Evolutionary conservation across 305 asterid genomes (phyloP).

Genomic region (Coffea humblotiana): DNA sequence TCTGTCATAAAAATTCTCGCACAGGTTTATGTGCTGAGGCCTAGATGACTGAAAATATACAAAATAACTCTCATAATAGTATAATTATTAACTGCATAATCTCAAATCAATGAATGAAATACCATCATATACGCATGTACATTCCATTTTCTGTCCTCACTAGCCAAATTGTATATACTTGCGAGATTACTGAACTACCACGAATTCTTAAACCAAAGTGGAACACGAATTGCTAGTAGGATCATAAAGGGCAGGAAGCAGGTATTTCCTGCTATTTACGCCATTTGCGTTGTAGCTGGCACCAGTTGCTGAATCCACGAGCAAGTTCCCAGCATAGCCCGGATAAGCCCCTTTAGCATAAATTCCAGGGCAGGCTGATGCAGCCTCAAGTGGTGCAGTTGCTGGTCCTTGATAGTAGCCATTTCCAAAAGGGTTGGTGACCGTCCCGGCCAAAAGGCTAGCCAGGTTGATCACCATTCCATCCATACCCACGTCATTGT

Average conservation of each 20-base stretch:
- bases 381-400: constrained; percentile 26
- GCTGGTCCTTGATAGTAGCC: constrained; percentile 32
- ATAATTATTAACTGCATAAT: too few species aligned
- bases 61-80: too few species aligned
- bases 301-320: constrained; percentile 22
- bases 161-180: too few species aligned
- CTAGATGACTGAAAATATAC: too few species aligned
- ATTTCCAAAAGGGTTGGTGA: constrained; percentile 21
- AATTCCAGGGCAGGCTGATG: constrained; percentile 28
- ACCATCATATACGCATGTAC: too few species aligned
- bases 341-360: constrained; percentile 30
- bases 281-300: constrained; percentile 31
- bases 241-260: constrained; percentile 30
- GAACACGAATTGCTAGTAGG: constrained; percentile 19
- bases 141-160: too few species aligned
- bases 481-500: constrained; percentile 28
- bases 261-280: constrained; percentile 18
- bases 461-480: constrained; percentile 26
- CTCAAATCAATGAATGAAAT: too few species aligned
- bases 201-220: constrained; percentile 5
- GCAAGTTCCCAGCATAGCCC: constrained; percentile 25
- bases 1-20: too few species aligned
- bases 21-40: too few species aligned
- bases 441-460: constrained; percentile 26
- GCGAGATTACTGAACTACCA: not conserved